Evolutionary conservation across 2,329 filamentous ascomycete genomes (phyloP), one percentile per base, ranked within the genome.

Genomic region (Fusarium citri): DNA sequence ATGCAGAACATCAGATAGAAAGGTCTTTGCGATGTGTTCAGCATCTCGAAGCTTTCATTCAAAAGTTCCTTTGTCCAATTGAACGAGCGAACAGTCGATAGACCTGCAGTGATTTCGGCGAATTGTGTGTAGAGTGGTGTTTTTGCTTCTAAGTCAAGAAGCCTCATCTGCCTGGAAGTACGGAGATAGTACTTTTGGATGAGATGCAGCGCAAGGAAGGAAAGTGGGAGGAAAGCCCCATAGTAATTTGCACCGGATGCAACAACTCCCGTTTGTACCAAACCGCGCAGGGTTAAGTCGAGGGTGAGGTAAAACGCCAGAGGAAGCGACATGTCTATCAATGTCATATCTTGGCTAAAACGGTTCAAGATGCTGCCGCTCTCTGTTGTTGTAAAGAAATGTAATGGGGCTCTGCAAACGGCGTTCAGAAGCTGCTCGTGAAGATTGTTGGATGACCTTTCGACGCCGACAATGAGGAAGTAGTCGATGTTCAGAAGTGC

Each of bases 61-160:
- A 79, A 68, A 47, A 81, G 79, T 2, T 75, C 74, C 10, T 69
- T 64, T 16, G 81, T 76, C 84, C 85, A 87, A 2, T 79, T 79
- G 56, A 86, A 87, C 0, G 86, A 82, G 11, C 85, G 83, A 42
- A 88, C 82, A 1, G 83, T 87, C 1, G 78, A 69, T 0, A 87
- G 64, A 0, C 85, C 86, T 7, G 78, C 76, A 0, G 86, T 72
- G 1, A 82, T 83, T 65, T 88, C 86, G 6, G 80, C 78, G 64
- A 87, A 87, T 43, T 87, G 83, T 1, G 84, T 83, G 68, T 84
- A 86, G 1, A 87, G 77, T 1, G 84, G 83, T 1, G 81, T 80
- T 60, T 84, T 83, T 25, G 81, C 78, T 71, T 88, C 86, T 1
- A 88, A 75, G 51, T 88, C 86, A 3, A 87, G 76, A 9, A 85